Conservation (phyloP, 1,284 basidiomycete genomes). For the Microbotryum scabiosae region DNA sequence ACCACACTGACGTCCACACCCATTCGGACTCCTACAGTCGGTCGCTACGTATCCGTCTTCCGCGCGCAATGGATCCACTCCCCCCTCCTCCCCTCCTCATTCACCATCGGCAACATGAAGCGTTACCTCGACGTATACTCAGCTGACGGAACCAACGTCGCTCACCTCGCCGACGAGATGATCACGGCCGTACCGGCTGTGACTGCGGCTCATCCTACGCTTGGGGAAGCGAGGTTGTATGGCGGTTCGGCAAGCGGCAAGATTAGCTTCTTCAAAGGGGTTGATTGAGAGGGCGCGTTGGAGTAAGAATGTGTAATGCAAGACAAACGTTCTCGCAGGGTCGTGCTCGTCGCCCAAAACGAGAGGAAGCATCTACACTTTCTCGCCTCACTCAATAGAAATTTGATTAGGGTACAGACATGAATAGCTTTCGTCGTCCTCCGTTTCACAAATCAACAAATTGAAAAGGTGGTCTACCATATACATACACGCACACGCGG, state of each 20-base stretch:
- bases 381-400: too few species aligned
- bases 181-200: constrained; percentile 45
- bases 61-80: constrained; percentile 44
- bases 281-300: background rate
- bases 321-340: too few species aligned
- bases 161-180: constrained; percentile 15
- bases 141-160: constrained; percentile 21
- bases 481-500: too few species aligned
- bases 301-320: background rate
- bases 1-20: background rate
- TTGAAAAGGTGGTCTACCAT: too few species aligned
- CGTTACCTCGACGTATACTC: constrained; percentile 41
- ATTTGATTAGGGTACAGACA: too few species aligned
- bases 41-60: constrained; percentile 45
- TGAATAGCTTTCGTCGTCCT: too few species aligned
- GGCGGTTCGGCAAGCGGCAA: constrained; percentile 24
- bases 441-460: too few species aligned
- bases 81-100: constrained; percentile 39
- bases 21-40: constrained; percentile 25
- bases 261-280: constrained; percentile 5
- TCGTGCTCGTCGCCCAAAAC: too few species aligned
- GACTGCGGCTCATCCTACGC: constrained; percentile 41
- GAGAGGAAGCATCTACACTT: too few species aligned
- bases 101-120: constrained; percentile 45
- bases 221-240: constrained; percentile 16